Percentiles rank a stretch among this genome's conserved stretches.
These are phyloP conservation scores for Pseudocercospora musae DNA, from an alignment of 2,329 filamentous ascomycete species.

Conservation along the genomic window DNA sequence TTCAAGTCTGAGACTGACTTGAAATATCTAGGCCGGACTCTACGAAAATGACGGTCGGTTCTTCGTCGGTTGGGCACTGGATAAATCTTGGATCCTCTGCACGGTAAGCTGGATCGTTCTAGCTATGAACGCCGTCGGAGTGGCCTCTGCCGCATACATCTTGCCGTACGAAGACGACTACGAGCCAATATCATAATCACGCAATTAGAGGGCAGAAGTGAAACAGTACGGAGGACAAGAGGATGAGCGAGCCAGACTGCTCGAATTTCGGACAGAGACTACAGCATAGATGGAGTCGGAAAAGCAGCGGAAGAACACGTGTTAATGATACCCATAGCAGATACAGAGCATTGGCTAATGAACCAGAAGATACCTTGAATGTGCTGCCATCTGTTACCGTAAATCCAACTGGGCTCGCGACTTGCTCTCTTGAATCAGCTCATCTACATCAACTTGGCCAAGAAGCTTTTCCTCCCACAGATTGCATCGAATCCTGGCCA, in stretches of 20 bases:
- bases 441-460: conserved; percentile 9
- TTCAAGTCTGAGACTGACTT: background rate
- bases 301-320: too few relatives aligned
- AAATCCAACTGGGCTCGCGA: conserved; percentile 13
- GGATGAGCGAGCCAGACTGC: background rate
- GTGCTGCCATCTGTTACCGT: background rate
- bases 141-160: conserved; percentile 65
- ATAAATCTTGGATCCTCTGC: conserved; percentile 71
- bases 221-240: background rate
- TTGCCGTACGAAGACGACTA: conserved; percentile 82
- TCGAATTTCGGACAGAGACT: background rate
- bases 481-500: conserved; percentile 11
- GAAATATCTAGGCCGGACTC: conserved; percentile 64
- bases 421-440: conserved; percentile 11
- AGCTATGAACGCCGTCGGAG: conserved; percentile 52
- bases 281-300: conserved; percentile 1
- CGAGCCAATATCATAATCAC: conserved; percentile 58
- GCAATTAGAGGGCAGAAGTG: background rate
- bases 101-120: conserved; percentile 59
- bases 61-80: conserved; percentile 75
- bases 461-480: conserved; percentile 14
- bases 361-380: background rate
- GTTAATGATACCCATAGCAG: conserved; percentile 15
- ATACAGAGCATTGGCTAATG: conserved; percentile 10
- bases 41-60: conserved; percentile 83